Percentiles rank a stretch among this genome's conserved stretches.
Evolutionary conservation across 805 yeast genomes (phyloP).

Genomic region (Saccharomycopsis fibuligera): DNA sequence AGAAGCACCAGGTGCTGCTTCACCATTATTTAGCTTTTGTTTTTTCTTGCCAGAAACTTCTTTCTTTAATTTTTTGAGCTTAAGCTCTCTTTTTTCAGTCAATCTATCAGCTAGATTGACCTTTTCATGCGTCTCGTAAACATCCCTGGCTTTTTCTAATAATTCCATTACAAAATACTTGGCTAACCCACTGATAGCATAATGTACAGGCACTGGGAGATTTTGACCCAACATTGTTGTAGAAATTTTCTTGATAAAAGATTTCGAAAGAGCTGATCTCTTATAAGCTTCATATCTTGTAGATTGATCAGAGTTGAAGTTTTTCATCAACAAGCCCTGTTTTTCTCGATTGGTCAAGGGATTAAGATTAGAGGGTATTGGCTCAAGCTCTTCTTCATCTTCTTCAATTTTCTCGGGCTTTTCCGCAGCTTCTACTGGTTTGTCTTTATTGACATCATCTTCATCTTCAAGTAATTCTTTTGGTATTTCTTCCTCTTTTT

Average conservation of each 20-base stretch:
- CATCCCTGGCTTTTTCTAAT: constrained; percentile 20
- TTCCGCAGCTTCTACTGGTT: background rate
- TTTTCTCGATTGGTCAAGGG: constrained; percentile 18
- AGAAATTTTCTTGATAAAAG: constrained; percentile 18
- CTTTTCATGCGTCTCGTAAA: constrained; percentile 16
- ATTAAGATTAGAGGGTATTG: constrained; percentile 4
- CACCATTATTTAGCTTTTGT: background rate
- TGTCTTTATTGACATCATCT: background rate
- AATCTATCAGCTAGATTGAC: constrained; percentile 12
- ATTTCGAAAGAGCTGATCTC: constrained; percentile 13
- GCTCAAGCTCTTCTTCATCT: constrained; percentile 8
- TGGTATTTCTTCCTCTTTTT: constrained; percentile 16
- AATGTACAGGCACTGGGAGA: constrained; percentile 13
- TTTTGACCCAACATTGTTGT: constrained; percentile 15
- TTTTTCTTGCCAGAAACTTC: background rate
- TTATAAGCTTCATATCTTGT: constrained; percentile 19
- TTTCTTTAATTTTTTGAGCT: constrained; percentile 8
- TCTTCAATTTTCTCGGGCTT: background rate
- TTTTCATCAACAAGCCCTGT: constrained; percentile 19
- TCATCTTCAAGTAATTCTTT: constrained; percentile 4
- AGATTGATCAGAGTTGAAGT: constrained; percentile 12
- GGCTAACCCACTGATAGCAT: constrained; percentile 19
- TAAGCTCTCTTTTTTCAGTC: constrained; percentile 6
- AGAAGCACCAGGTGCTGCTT: background rate
- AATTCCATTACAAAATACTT: constrained; percentile 20